phyloP scores from a whole-genome alignment of 164 flowering plant species.

The Taxillus chinensis region DNA sequence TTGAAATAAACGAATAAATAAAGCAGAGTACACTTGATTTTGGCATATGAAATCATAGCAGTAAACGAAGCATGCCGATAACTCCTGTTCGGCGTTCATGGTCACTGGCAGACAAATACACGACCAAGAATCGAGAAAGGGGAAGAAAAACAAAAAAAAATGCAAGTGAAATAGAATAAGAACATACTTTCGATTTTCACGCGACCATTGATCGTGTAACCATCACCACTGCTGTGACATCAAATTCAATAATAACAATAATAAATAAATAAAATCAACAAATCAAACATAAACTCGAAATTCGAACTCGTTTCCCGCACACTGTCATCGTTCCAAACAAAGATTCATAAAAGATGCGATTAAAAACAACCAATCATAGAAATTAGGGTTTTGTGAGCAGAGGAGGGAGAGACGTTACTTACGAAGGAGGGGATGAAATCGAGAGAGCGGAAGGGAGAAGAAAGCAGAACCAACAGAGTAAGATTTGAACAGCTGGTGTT shows the following conservation, averaged over 20 bases:
- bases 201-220: slow-evolving; percentile 40
- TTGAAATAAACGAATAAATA: no score
- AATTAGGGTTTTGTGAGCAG: not conserved
- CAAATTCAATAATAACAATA: no score
- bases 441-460: not conserved
- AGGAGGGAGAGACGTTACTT: not conserved
- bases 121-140: no score
- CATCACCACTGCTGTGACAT: slow-evolving; percentile 31
- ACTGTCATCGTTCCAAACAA: not conserved
- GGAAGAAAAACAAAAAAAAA: not conserved
- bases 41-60: no score
- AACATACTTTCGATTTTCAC: slow-evolving; percentile 40
- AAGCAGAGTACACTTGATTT: no score
- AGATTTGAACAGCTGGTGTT: not conserved
- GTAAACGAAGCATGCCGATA: no score
- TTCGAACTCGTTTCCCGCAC: not conserved
- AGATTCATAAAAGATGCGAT: not conserved
- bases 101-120: no score
- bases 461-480: not conserved
- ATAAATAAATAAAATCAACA: no score
- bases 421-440: not conserved
- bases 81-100: no score
- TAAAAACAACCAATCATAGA: not conserved
- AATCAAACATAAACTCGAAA: not conserved
- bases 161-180: not conserved